Evolutionary conservation across 2,329 filamentous ascomycete genomes (phyloP), one percentile per base, ranked within the genome.

Genomic region (Coniosporium tulheliwenetii): DNA sequence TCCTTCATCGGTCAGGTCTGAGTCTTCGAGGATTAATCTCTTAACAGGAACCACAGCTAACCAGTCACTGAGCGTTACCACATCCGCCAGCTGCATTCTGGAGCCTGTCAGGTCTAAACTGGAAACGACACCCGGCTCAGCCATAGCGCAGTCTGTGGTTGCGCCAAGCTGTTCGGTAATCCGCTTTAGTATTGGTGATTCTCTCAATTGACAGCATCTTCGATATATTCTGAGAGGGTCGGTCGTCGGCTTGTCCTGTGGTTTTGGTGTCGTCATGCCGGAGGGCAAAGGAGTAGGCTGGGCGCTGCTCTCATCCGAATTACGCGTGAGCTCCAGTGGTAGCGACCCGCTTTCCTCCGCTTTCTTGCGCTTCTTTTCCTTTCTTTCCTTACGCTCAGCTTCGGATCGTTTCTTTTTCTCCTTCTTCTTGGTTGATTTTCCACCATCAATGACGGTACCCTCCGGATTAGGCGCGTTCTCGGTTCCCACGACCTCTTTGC

Each of bases 381-480:
- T 93, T 41, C 87, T 76, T 44, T 91, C 85, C 56, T 93, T 93
- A 35, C 87, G 73, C 59, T 95, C 89, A 44, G 89, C 86, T 56
- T 95, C 89, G 34, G 84, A 93, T 48, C 81, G 79, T 65, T 93
- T 94, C 64, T 95, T 95, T 69, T 94, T 95, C 55, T 95, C 87
- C 62, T 93, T 95, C 51, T 79, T 79, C 7, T 68, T 77, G 1
- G 62, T 36, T 39, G 47, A 29, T 31, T 47, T 44, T 30, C 40
- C 43, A 35, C 50, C 53, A 5, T 58, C 58, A 34, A 47, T 45
- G 36, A 57, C 32, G 36, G 52, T 55, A 50, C 58, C 53, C 43
- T 58, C 54, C 34, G 60, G 59, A 45, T 69, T 69, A 3, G 56
- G 52, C 3, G 51, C 49, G 4, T 65, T 58, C 5, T 61, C 55